Evolutionary conservation across 169 alveolate genomes (phyloP).

Genomic region (Babesia gibsoni): DNA sequence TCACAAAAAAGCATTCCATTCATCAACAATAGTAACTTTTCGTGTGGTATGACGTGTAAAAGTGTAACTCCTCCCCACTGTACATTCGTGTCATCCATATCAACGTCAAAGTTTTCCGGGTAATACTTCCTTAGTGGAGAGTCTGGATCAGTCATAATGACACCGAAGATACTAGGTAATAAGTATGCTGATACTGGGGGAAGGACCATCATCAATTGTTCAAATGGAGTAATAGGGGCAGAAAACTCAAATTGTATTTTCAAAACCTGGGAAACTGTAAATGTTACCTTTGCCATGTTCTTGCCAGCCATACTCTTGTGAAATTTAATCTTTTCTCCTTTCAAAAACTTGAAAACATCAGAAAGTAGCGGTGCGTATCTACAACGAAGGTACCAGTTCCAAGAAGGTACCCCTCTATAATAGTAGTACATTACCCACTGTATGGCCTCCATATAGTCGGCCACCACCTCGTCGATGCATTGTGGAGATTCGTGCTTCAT

Average conservation of each 20-base stretch:
- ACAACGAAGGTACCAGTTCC: conserved; percentile 95
- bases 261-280: conserved; percentile 34
- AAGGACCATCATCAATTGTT: conserved; percentile 70
- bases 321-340: background rate
- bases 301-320: background rate
- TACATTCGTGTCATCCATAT: conserved; percentile 74
- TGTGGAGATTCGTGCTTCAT: conserved; percentile 72
- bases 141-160: conserved; percentile 49
- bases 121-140: conserved; percentile 66
- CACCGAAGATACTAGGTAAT: conserved; percentile 63
- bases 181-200: conserved; percentile 67
- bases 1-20: conserved; percentile 11
- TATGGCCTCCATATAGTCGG: conserved; percentile 91
- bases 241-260: conserved; percentile 20
- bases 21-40: conserved; percentile 15
- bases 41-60: conserved; percentile 54
- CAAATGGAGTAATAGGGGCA: conserved; percentile 69
- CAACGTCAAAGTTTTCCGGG: conserved; percentile 69
- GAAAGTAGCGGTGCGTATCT: conserved; percentile 90
- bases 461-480: conserved; percentile 78
- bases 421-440: conserved; percentile 93
- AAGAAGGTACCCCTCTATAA: conserved; percentile 90
- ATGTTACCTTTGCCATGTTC: background rate
- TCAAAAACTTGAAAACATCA: conserved; percentile 36
- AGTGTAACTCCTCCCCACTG: conserved; percentile 78